Evolutionary conservation across 2,329 filamentous ascomycete species (phyloP).

Genomic region (Thelonectria discophora): DNA sequence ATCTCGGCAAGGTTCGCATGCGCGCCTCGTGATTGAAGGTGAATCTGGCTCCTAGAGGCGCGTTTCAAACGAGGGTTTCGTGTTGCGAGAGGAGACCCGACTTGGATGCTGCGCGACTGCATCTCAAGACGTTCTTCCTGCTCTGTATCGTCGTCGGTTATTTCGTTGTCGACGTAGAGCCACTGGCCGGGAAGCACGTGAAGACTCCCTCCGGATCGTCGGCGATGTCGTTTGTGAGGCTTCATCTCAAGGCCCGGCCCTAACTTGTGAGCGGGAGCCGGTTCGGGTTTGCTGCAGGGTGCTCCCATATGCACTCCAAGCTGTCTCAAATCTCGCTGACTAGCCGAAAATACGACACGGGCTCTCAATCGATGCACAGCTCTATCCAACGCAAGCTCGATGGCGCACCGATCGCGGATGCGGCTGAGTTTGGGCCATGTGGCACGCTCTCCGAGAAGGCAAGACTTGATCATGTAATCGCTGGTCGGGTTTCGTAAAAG

Average conservation of each 20-base stretch:
- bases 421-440: conserved; percentile 92
- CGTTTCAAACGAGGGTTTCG: conserved; percentile 55
- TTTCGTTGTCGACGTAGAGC: conserved; percentile 48
- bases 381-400: conserved; percentile 84
- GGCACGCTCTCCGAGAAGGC: conserved; percentile 80
- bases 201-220: conserved; percentile 61
- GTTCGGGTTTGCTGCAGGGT: conserved; percentile 36
- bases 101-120: conserved; percentile 43
- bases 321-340: conserved; percentile 67
- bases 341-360: conserved; percentile 73
- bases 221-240: conserved; percentile 52
- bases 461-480: conserved; percentile 85
- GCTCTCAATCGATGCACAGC: conserved; percentile 75
- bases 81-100: conserved; percentile 38
- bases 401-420: conserved; percentile 86
- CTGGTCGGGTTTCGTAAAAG: conserved; percentile 85
- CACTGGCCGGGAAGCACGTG: conserved; percentile 50
- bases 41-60: conserved; percentile 51
- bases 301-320: conserved; percentile 47
- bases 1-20: conserved; percentile 26
- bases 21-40: conserved; percentile 41
- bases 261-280: conserved; percentile 27
- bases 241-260: conserved; percentile 39
- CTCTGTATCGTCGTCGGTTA: conserved; percentile 56
- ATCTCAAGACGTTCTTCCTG: conserved; percentile 57